phyloP scores from a whole-genome alignment of 768 basidiomycete genomes.

The Kwoniella botswanensis region DNA sequence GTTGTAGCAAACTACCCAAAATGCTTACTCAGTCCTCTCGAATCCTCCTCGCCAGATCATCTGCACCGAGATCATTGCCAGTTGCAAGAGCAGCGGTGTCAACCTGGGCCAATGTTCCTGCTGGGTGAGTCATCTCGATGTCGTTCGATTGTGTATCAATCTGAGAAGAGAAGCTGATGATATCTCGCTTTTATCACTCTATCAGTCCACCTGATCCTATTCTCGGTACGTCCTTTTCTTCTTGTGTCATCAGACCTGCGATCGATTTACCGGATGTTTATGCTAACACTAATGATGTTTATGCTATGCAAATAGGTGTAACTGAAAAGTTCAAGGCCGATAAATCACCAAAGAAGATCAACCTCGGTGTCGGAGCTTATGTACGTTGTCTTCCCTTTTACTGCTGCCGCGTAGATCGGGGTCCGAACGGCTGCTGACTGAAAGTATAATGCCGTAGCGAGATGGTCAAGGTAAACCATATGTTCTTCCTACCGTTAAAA shows the following conservation, averaged over 20 bases:
- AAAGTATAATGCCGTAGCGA: conserved; percentile 58
- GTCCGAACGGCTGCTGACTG: not conserved
- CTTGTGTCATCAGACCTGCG: not conserved
- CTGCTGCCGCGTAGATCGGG: not conserved
- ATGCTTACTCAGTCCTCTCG: conserved; percentile 27
- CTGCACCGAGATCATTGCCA: conserved; percentile 7
- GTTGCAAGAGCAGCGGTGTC: conserved; percentile 38
- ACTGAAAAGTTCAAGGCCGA: conserved; percentile 97
- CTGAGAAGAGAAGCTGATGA: not conserved
- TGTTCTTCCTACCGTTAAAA: conserved; percentile 83
- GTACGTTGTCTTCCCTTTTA: not conserved
- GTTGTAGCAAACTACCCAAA: not conserved
- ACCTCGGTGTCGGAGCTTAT: conserved; percentile 96
- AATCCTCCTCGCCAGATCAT: conserved; percentile 23
- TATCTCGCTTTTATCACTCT: not conserved
- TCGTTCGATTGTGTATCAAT: not conserved
- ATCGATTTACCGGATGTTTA: not conserved
- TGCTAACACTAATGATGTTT: not conserved
- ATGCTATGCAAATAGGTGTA: conserved; percentile 58
- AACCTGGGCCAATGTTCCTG: conserved; percentile 53
- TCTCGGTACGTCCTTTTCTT: conserved; percentile 42
- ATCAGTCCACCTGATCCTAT: conserved; percentile 55
- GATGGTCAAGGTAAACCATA: conserved; percentile 95
- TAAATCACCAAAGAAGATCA: conserved; percentile 89
- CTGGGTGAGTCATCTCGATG: conserved; percentile 41